These are phyloP conservation scores for Daldinia caldariorum DNA, from an alignment of 495 filamentous ascomycete genomes.

Conservation along the genomic window DNA sequence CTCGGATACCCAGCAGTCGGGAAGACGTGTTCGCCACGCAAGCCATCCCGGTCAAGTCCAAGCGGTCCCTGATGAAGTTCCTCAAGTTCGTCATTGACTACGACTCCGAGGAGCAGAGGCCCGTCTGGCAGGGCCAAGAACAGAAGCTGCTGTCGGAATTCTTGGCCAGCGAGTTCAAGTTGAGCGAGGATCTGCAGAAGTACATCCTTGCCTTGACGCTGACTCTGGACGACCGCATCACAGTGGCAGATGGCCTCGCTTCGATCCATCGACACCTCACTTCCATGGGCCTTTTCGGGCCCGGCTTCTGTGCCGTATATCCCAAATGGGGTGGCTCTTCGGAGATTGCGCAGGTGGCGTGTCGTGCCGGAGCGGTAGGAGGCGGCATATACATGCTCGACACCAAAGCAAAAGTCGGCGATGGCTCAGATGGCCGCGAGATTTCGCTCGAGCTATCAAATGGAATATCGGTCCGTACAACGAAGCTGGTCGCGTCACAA, in stretches of 20 bases:
- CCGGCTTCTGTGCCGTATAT: constrained; percentile 84
- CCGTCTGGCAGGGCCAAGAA: constrained; percentile 59
- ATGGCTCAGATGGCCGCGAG: constrained; percentile 33
- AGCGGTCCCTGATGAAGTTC: constrained; percentile 87
- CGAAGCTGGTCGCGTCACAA: constrained; percentile 63
- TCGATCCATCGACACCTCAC: constrained; percentile 82
- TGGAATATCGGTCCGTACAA: constrained; percentile 67
- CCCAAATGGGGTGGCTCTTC: constrained; percentile 92
- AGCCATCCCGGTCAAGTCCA: constrained; percentile 75
- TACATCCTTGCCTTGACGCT: constrained; percentile 83
- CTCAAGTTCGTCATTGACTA: constrained; percentile 78
- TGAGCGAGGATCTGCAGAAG: constrained; percentile 73
- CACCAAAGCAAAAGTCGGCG: constrained; percentile 48
- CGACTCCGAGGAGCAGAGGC: constrained; percentile 62
- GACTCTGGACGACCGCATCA: constrained; percentile 67
- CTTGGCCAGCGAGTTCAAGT: constrained; percentile 74
- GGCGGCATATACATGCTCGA: constrained; percentile 90
- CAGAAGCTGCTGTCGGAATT: constrained; percentile 69
- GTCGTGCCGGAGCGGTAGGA: constrained; percentile 90
- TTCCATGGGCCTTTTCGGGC: constrained; percentile 86
- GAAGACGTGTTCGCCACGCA: constrained; percentile 87
- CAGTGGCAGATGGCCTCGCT: constrained; percentile 68
- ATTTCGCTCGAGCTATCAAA: constrained; percentile 66
- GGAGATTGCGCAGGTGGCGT: constrained; percentile 93
- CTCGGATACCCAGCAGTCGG: constrained; percentile 79